These are phyloP conservation scores for Vicia sativa DNA, from an alignment of 306 rosid species.

Conservation along the genomic window DNA sequence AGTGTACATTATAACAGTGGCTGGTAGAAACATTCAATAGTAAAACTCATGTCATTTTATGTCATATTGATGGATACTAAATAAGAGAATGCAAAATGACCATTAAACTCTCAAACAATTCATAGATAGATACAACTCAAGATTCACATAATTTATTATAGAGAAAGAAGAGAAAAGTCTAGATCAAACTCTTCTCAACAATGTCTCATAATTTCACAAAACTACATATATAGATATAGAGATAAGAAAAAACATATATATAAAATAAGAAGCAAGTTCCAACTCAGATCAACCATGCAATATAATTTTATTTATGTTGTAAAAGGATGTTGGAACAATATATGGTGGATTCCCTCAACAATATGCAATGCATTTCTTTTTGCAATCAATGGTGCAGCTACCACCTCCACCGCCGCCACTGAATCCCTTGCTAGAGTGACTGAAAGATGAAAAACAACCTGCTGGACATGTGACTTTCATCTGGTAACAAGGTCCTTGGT, in stretches of 20 bases:
- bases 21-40: constrained; percentile 33
- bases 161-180: not conserved
- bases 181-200: not conserved
- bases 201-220: not conserved
- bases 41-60: not conserved
- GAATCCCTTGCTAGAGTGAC: constrained; percentile 71
- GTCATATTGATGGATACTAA: not conserved
- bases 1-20: constrained; percentile 40
- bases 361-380: constrained; percentile 66
- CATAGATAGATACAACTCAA: not conserved
- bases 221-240: constrained; percentile 8
- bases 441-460: constrained; percentile 72
- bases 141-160: not conserved
- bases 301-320: not conserved
- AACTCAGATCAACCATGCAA: constrained; percentile 28
- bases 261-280: constrained; percentile 11
- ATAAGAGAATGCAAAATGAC: not conserved
- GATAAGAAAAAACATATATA: not conserved
- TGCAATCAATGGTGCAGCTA: constrained; percentile 80
- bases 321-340: not conserved
- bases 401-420: constrained; percentile 87
- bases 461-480: constrained; percentile 81
- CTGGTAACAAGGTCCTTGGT: constrained; percentile 75
- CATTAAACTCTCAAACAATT: not conserved
- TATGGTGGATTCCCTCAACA: constrained; percentile 47